Conservation (phyloP, 2,329 filamentous ascomycete species). For the Pleoardoris graminearum region DNA sequence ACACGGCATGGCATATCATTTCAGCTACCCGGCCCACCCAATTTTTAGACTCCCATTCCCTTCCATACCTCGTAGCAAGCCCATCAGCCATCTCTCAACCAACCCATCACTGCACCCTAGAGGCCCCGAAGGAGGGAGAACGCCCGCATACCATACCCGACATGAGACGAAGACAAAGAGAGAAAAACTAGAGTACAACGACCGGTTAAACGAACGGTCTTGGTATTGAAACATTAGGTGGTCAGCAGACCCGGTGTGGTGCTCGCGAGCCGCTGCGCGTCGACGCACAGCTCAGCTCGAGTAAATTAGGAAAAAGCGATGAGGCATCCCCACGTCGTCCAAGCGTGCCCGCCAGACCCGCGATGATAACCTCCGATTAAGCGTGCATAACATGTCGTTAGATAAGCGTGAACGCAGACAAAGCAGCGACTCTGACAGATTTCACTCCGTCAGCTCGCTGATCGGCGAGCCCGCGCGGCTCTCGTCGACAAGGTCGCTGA, state of each 20-base stretch:
- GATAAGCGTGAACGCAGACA: conserved; percentile 12
- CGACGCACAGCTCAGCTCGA: conserved; percentile 26
- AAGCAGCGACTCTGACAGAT: conserved; percentile 5
- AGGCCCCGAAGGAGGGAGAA: too few relatives aligned
- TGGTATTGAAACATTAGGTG: conserved; percentile 43
- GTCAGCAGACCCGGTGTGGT: conserved; percentile 32
- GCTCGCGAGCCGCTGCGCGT: conserved; percentile 27
- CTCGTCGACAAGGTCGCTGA: conserved; percentile 59
- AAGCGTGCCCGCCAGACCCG: conserved; percentile 9
- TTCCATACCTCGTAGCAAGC: too few relatives aligned
- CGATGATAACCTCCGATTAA: conserved; percentile 13
- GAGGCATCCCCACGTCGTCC: conserved; percentile 1
- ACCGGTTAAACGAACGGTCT: too few relatives aligned
- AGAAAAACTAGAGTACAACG: conserved; percentile 33
- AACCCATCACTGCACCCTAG: too few relatives aligned
- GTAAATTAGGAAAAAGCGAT: neutral
- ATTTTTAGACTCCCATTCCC: too few relatives aligned
- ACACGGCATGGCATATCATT: too few relatives aligned
- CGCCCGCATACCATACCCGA: too few relatives aligned
- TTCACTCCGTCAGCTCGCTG: conserved; percentile 34
- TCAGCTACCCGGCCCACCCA: too few relatives aligned
- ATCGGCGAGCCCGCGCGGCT: conserved; percentile 43
- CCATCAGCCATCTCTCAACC: too few relatives aligned
- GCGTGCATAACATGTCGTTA: conserved; percentile 26
- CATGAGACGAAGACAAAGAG: conserved; percentile 6